A percentile compares a stretch with the other conserved stretches of the same genome.
phyloP scores from a whole-genome alignment of 768 basidiomycete genomes.

The Tephrocybe rancida region DNA sequence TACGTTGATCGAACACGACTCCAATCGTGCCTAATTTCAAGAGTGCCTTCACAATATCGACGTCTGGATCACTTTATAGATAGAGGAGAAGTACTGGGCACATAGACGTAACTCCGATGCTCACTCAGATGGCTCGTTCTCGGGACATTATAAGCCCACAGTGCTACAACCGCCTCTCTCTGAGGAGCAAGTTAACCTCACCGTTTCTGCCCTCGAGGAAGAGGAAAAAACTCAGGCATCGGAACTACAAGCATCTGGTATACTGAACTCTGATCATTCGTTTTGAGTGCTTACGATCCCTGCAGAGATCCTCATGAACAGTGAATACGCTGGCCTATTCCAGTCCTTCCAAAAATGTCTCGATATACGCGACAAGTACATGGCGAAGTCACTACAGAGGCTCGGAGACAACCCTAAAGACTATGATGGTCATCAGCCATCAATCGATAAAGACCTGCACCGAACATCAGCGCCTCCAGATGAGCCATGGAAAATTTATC shows the following conservation, averaged over 20 bases:
- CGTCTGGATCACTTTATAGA: conserved; percentile 38
- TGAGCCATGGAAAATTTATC: conserved; percentile 86
- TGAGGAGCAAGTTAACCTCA: conserved; percentile 21
- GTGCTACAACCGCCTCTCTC: conserved; percentile 32
- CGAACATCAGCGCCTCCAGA: conserved; percentile 57
- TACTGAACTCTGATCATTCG: conserved; percentile 6
- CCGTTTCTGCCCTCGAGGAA: conserved; percentile 32
- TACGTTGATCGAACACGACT: conserved; percentile 34
- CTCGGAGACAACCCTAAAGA: conserved; percentile 95
- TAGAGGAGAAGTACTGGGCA: conserved; percentile 73
- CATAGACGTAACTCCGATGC: conserved; percentile 66
- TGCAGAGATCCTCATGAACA: conserved; percentile 34
- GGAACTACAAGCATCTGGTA: conserved; percentile 34
- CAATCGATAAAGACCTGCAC: conserved; percentile 58
- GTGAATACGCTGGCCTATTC: conserved; percentile 60
- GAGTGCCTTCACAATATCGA: conserved; percentile 2
- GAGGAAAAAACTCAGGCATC: conserved; percentile 28
- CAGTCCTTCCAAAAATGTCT: conserved; percentile 83
- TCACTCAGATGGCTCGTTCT: conserved; percentile 40
- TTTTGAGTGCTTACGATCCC: not conserved
- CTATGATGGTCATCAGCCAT: conserved; percentile 78
- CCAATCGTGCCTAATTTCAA: not conserved
- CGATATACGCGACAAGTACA: conserved; percentile 94
- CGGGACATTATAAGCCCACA: conserved; percentile 42
- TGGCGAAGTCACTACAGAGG: conserved; percentile 81